These are phyloP conservation scores for Talaromyces amestolkiae DNA, from an alignment of 2,329 filamentous ascomycete species.

Conservation along the genomic window DNA sequence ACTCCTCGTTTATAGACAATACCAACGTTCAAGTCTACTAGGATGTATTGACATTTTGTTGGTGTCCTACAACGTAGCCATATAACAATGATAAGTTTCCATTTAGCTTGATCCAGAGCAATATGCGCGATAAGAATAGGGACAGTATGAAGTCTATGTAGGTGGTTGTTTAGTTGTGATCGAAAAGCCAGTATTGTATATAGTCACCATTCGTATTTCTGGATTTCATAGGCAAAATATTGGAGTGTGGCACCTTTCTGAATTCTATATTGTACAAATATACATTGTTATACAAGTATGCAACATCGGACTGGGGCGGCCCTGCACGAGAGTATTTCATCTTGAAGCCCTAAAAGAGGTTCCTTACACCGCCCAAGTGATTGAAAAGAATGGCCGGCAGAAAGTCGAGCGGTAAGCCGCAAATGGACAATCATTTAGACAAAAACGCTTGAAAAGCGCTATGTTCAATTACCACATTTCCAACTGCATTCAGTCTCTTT, in stretches of 20 bases:
- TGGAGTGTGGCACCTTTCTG: neutral
- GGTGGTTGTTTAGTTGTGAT: no score
- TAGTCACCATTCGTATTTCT: no score
- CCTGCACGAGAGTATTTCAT: neutral
- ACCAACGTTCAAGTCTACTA: no score
- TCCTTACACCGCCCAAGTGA: neutral
- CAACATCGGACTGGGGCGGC: neutral
- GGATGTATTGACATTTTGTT: no score
- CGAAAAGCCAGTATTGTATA: no score
- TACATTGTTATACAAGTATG: neutral
- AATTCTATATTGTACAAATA: neutral
- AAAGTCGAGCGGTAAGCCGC: neutral
- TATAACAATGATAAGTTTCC: no score
- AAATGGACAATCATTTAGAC: conserved; percentile 58
- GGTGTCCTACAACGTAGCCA: no score
- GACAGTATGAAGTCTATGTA: no score
- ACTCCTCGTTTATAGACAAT: no score
- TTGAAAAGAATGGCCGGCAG: neutral
- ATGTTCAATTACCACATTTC: conserved; percentile 95
- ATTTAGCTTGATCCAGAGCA: no score
- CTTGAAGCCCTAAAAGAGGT: neutral
- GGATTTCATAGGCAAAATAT: no score
- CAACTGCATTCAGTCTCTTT: conserved; percentile 73
- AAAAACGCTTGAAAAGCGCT: conserved; percentile 93
- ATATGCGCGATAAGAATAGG: no score